Conservation (phyloP, 108 stramenopile genomes). For the Discostella pseudostelligera region DNA sequence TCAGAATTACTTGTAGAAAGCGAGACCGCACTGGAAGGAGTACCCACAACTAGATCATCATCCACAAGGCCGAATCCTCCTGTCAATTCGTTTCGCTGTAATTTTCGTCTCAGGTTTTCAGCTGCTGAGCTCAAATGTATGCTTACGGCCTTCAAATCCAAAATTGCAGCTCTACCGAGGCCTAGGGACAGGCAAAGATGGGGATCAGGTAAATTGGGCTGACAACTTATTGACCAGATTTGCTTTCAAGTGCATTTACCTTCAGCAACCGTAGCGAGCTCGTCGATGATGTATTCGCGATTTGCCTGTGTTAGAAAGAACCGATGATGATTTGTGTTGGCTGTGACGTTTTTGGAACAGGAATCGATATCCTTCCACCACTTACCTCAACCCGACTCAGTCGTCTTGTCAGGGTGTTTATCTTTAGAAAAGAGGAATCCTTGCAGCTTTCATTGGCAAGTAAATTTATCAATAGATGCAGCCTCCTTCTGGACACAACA, state of each 20-base stretch:
- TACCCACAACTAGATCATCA: slow-evolving; percentile 27
- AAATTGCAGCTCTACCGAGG: slow-evolving; percentile 69
- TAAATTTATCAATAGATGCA: slow-evolving; percentile 71
- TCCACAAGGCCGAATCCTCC: slow-evolving; percentile 14
- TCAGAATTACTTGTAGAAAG: slow-evolving; percentile 87
- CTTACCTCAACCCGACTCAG: slow-evolving; percentile 75
- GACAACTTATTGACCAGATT: not conserved
- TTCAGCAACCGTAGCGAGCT: slow-evolving; percentile 21
- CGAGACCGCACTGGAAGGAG: slow-evolving; percentile 77
- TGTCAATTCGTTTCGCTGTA: slow-evolving; percentile 1
- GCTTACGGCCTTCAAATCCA: slow-evolving; percentile 65
- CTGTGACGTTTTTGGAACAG: not conserved
- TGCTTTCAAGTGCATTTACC: not conserved
- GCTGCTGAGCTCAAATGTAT: slow-evolving; percentile 64
- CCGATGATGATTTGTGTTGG: too few relatives aligned
- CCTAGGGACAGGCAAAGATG: slow-evolving; percentile 70
- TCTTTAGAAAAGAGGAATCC: slow-evolving; percentile 71
- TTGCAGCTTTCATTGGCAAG: slow-evolving; percentile 76
- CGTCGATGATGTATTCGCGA: slow-evolving; percentile 31
- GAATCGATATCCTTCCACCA: slow-evolving; percentile 18
- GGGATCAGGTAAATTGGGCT: not conserved
- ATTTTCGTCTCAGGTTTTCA: slow-evolving; percentile 13
- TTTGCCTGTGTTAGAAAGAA: slow-evolving; percentile 28
- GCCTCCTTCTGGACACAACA: slow-evolving; percentile 56
- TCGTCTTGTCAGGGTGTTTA: slow-evolving; percentile 70